A percentile compares a stretch with the other conserved stretches of the same genome.
Conservation (phyloP, 169 alveolate species). For the Plasmodium gaboni region DNA sequence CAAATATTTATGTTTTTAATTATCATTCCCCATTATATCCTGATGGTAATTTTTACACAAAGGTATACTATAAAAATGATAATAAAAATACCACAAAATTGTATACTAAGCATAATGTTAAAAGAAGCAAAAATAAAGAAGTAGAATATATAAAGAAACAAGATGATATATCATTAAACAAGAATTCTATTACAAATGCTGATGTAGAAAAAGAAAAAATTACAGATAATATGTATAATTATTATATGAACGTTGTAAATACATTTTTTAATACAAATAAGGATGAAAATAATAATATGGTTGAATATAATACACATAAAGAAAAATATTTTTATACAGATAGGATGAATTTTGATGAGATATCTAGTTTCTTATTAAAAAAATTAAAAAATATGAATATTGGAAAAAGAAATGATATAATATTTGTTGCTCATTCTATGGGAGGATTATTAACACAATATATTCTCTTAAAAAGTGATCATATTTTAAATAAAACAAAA, state of each 20-base stretch:
- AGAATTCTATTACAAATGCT: not conserved
- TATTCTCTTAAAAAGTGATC: slow-evolving; percentile 51
- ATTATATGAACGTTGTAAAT: slow-evolving; percentile 20
- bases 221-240: not conserved
- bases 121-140: not conserved
- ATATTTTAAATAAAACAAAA: slow-evolving; percentile 58
- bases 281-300: not conserved
- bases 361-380: slow-evolving; percentile 37
- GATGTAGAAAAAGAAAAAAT: not conserved
- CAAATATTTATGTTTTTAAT: slow-evolving; percentile 48
- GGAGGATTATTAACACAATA: slow-evolving; percentile 73
- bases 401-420: slow-evolving; percentile 55
- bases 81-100: not conserved
- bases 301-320: slow-evolving; percentile 9
- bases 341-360: slow-evolving; percentile 56
- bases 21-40: slow-evolving; percentile 65
- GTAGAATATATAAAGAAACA: too few species aligned
- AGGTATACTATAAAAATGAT: not conserved
- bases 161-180: not conserved
- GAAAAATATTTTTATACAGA: slow-evolving; percentile 71
- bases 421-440: slow-evolving; percentile 73
- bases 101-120: not conserved
- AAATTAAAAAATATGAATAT: slow-evolving; percentile 56
- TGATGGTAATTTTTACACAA: slow-evolving; percentile 28
- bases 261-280: slow-evolving; percentile 26